phyloP scores from a whole-genome alignment of 1,284 basidiomycete genomes.

The Heterobasidion parviporum region DNA sequence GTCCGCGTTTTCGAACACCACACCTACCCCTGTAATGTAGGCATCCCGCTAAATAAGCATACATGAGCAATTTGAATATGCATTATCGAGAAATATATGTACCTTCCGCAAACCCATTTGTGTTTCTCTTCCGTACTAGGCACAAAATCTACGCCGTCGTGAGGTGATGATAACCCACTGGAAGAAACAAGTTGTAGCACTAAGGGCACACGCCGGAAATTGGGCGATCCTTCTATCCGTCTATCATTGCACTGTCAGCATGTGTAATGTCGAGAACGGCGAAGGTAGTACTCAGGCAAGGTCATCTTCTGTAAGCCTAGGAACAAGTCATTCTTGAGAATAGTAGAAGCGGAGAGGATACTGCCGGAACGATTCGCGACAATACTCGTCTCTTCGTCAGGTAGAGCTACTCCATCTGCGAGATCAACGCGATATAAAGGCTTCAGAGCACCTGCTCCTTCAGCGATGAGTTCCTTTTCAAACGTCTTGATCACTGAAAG shows the following conservation, averaged over 20 bases:
- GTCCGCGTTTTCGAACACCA: slow-evolving; percentile 11
- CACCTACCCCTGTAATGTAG: slow-evolving; percentile 75
- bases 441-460: slow-evolving; percentile 74
- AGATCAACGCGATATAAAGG: slow-evolving; percentile 77
- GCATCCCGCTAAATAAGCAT: slow-evolving; percentile 65
- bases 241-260: slow-evolving; percentile 28
- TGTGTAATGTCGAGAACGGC: background rate
- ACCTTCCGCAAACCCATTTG: slow-evolving; percentile 83
- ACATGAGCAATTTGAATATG: background rate
- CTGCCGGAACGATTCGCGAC: slow-evolving; percentile 82
- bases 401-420: slow-evolving; percentile 72
- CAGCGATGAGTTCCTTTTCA: slow-evolving; percentile 82
- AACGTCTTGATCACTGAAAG: slow-evolving; percentile 87
- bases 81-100: slow-evolving; percentile 13
- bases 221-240: slow-evolving; percentile 88
- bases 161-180: slow-evolving; percentile 19
- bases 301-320: slow-evolving; percentile 92
- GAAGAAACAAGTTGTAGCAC: slow-evolving; percentile 37
- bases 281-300: slow-evolving; percentile 68
- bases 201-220: slow-evolving; percentile 79
- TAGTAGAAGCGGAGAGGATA: slow-evolving; percentile 88
- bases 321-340: slow-evolving; percentile 98
- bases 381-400: slow-evolving; percentile 81
- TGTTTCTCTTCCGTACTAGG: slow-evolving; percentile 31
- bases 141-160: slow-evolving; percentile 26